These are phyloP conservation scores for Canariomyces notabilis DNA, from an alignment of 2,329 filamentous ascomycete species.

Conservation along the genomic window DNA sequence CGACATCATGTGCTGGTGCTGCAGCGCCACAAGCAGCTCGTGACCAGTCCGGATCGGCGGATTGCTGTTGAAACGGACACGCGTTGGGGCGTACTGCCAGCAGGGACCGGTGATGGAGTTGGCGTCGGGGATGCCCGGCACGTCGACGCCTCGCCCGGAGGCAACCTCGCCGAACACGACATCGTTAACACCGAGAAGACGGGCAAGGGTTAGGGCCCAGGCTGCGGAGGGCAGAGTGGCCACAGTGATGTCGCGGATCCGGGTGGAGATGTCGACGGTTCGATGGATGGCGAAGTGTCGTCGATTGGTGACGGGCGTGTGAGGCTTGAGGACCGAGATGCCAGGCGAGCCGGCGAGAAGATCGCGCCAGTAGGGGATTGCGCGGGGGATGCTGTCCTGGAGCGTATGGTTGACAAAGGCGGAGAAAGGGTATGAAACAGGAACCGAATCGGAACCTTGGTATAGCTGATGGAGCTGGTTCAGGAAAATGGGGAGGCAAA, in stretches of 20 bases:
- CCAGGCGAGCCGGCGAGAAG: conserved; percentile 51
- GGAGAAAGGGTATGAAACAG: conserved; percentile 39
- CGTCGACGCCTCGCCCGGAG: conserved; percentile 56
- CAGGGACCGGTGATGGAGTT: conserved; percentile 59
- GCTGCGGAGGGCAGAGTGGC: conserved; percentile 63
- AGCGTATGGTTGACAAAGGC: conserved; percentile 41
- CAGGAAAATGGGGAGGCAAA: conserved; percentile 59
- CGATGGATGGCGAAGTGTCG: conserved; percentile 39
- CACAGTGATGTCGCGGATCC: conserved; percentile 52
- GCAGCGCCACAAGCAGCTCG: conserved; percentile 49
- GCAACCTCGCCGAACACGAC: conserved; percentile 64
- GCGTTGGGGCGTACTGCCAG: conserved; percentile 62
- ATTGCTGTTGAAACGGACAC: conserved; percentile 51
- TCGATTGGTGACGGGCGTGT: conserved; percentile 32
- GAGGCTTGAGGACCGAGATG: conserved; percentile 40
- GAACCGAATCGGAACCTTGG: conserved; percentile 27
- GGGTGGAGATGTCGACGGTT: conserved; percentile 42
- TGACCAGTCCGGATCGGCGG: conserved; percentile 39
- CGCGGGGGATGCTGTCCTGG: conserved; percentile 39
- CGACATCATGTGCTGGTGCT: conserved; percentile 53
- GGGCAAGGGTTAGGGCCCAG: conserved; percentile 59
- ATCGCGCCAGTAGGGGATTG: conserved; percentile 56
- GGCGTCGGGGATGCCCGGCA: conserved; percentile 46
- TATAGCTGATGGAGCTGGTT: conserved; percentile 54
- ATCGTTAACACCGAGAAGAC: conserved; percentile 46